Evolutionary conservation across 2,329 filamentous ascomycete species (phyloP).

Genomic region (Hypoxylon sp.): DNA sequence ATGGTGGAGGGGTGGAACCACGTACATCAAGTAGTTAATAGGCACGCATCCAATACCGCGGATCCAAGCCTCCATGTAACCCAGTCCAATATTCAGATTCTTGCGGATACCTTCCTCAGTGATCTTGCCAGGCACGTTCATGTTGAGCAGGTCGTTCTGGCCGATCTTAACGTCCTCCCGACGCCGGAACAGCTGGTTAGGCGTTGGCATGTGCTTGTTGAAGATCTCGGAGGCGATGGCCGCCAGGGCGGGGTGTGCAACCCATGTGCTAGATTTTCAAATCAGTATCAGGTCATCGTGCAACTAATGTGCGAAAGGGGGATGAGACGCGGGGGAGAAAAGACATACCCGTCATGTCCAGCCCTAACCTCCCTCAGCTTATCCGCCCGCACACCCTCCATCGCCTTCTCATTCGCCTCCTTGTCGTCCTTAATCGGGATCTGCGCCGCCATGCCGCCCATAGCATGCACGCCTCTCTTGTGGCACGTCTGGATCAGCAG

Average conservation of each 20-base stretch:
- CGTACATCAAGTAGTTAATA: constrained; percentile 94
- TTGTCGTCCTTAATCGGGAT: constrained; percentile 98
- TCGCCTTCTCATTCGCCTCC: constrained; percentile 90
- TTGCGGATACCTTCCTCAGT: constrained; percentile 96
- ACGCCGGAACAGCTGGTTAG: constrained; percentile 93
- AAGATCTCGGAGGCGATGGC: constrained; percentile 91
- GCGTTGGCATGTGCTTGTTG: constrained; percentile 98
- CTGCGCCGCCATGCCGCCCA: constrained; percentile 98
- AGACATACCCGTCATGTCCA: constrained; percentile 83
- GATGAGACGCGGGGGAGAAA: neutral
- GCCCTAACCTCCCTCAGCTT: constrained; percentile 96
- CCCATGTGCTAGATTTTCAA: constrained; percentile 76
- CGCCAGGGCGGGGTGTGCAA: constrained; percentile 94
- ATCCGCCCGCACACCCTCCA: constrained; percentile 92
- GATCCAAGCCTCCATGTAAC: constrained; percentile 99
- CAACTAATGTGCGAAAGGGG: neutral
- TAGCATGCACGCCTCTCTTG: constrained; percentile 95
- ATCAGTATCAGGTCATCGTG: neutral
- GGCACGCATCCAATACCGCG: constrained; percentile 95
- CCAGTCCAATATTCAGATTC: constrained; percentile 96
- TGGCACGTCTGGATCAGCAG: constrained; percentile 99
- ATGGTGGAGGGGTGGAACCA: constrained; percentile 29
- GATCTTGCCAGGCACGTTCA: constrained; percentile 93
- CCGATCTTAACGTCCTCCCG: constrained; percentile 90
- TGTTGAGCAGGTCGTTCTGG: constrained; percentile 93